Evolutionary conservation across 495 filamentous ascomycete species (phyloP).

Genomic region (Penicillium fimorum): DNA sequence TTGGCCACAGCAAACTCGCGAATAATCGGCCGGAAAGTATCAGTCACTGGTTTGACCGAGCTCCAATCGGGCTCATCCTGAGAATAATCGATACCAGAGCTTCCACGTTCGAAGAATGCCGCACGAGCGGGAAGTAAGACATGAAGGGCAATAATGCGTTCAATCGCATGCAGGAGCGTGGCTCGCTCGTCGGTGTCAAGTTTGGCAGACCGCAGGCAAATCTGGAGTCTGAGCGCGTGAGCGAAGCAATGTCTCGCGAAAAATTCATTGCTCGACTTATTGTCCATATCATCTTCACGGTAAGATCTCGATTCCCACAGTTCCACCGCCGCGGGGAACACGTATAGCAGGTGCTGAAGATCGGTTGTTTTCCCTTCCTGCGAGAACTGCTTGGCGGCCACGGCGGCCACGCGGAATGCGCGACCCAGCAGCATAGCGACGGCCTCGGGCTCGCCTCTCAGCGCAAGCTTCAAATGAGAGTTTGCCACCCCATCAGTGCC

Average conservation of each 20-base stretch:
- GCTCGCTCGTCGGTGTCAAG: conserved; percentile 41
- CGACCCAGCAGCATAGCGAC: conserved; percentile 47
- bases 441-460: conserved; percentile 47
- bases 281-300: conserved; percentile 37
- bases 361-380: conserved; percentile 38
- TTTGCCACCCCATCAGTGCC: conserved; percentile 39
- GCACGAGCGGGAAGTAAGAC: conserved; percentile 66
- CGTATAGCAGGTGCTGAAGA: conserved; percentile 42
- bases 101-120: conserved; percentile 48
- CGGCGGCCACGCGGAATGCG: conserved; percentile 37
- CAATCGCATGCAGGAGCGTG: conserved; percentile 47
- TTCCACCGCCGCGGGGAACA: conserved; percentile 39
- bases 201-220: conserved; percentile 32
- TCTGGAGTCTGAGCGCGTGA: conserved; percentile 39
- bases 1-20: conserved; percentile 23
- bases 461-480: conserved; percentile 52
- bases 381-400: conserved; percentile 35
- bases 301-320: conserved; percentile 48
- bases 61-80: conserved; percentile 46
- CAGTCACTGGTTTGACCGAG: conserved; percentile 43
- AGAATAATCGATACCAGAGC: conserved; percentile 48
- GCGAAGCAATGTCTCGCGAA: conserved; percentile 43
- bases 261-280: conserved; percentile 43
- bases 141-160: conserved; percentile 65
- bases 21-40: conserved; percentile 41